These are phyloP conservation scores for Spathaspora hagerdaliae DNA, from an alignment of 805 yeast genomes.

Conservation along the genomic window DNA sequence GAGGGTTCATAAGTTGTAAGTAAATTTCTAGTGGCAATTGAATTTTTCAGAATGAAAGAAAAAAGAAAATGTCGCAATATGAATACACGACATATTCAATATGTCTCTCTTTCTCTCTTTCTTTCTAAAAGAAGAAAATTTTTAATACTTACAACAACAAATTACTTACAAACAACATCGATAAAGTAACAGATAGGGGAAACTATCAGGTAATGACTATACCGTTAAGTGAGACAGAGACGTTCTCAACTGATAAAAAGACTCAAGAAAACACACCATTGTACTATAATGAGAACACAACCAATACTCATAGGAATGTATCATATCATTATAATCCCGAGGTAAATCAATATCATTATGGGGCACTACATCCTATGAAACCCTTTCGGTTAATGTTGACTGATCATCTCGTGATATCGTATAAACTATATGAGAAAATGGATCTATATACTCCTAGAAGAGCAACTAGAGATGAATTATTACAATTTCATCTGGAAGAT, in stretches of 20 bases:
- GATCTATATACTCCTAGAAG: constrained; percentile 80
- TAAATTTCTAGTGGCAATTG: too few species aligned
- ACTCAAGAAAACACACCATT: constrained; percentile 31
- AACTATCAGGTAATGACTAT: constrained; percentile 5
- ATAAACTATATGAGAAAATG: constrained; percentile 84
- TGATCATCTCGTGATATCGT: constrained; percentile 82
- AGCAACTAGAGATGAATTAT: constrained; percentile 77
- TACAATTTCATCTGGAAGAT: constrained; percentile 83
- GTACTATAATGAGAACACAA: constrained; percentile 18
- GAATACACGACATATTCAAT: background rate
- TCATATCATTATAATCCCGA: constrained; percentile 87
- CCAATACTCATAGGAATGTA: constrained; percentile 45
- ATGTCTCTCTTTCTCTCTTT: background rate
- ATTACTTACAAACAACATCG: background rate
- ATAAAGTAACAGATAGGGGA: background rate
- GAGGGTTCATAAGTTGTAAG: too few species aligned
- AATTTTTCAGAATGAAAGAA: background rate
- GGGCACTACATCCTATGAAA: constrained; percentile 97
- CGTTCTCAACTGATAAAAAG: constrained; percentile 32
- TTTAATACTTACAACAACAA: background rate
- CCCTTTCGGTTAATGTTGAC: constrained; percentile 93
- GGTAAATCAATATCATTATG: constrained; percentile 81
- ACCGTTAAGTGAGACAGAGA: constrained; percentile 16
- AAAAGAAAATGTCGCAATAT: background rate
- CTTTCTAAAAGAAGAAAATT: background rate